Evolutionary conservation across 148 eudicot species (phyloP).

Genomic region (Diospyros kaki): DNA sequence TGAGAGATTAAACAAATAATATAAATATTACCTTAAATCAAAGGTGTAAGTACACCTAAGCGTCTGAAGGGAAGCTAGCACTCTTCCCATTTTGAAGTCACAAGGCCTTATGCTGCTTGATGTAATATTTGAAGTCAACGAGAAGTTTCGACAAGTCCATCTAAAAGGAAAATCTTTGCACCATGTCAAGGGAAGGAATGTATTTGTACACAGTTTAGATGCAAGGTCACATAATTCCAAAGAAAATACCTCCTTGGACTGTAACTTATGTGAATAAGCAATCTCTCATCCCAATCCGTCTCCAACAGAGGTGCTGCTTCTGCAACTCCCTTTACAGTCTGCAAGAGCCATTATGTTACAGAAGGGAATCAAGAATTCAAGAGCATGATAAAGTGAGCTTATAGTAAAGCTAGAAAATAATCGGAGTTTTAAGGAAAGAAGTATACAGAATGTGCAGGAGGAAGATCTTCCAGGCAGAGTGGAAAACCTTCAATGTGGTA

Average conservation of each 20-base stretch:
- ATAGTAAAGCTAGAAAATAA: too few species aligned
- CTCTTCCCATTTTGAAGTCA: conserved; percentile 89
- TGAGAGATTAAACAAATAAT: neutral
- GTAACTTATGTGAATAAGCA: conserved; percentile 80
- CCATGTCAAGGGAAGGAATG: conserved; percentile 8
- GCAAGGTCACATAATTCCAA: neutral
- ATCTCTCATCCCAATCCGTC: conserved; percentile 54
- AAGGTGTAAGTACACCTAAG: conserved; percentile 71
- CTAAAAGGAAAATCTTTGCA: conserved; percentile 26
- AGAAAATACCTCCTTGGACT: conserved; percentile 80
- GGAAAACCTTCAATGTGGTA: too few species aligned
- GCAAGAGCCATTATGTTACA: conserved; percentile 15
- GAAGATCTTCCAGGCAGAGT: too few species aligned
- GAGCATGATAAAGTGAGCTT: too few species aligned
- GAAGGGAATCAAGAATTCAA: too few species aligned
- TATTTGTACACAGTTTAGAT: neutral
- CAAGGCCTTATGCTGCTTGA: conserved; percentile 86
- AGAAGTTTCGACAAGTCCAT: conserved; percentile 83
- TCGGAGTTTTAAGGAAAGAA: too few species aligned
- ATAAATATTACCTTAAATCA: conserved; percentile 56
- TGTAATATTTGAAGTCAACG: conserved; percentile 71
- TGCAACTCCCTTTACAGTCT: conserved; percentile 82
- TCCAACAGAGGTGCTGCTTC: conserved; percentile 57
- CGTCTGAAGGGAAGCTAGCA: conserved; percentile 63
- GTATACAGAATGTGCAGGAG: too few species aligned